Percentiles rank a stretch among this genome's conserved stretches.
Conservation (phyloP, 2,329 filamentous ascomycete genomes). For the Coniella lustricola region DNA sequence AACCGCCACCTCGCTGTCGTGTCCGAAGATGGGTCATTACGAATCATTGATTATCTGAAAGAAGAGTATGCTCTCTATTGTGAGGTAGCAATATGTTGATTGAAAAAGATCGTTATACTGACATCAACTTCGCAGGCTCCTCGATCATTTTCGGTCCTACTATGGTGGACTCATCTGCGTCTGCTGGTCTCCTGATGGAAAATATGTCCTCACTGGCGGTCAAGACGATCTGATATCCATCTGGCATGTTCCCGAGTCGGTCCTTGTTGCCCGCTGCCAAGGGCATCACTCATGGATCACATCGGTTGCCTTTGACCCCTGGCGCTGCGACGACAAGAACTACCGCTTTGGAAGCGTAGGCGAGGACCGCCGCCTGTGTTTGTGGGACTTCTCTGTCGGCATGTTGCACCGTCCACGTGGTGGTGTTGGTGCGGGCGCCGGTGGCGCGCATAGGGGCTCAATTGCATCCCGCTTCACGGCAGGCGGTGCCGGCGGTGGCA, state of each 20-base stretch:
- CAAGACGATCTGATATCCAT: conserved; percentile 96
- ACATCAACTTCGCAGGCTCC: conserved; percentile 46
- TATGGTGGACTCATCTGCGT: conserved; percentile 91
- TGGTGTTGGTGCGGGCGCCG: conserved; percentile 21
- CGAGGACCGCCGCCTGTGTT: conserved; percentile 79
- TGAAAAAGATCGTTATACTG: background rate
- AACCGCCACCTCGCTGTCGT: conserved; percentile 81
- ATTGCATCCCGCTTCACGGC: conserved; percentile 43
- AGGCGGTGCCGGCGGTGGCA: too few relatives aligned
- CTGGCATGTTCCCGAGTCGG: conserved; percentile 79
- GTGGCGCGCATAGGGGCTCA: conserved; percentile 36
- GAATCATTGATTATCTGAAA: conserved; percentile 84
- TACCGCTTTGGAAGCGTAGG: conserved; percentile 96
- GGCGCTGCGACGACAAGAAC: conserved; percentile 91
- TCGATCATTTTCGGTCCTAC: conserved; percentile 83
- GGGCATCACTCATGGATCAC: conserved; percentile 96
- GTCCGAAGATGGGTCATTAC: conserved; percentile 81
- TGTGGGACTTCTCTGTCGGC: conserved; percentile 97
- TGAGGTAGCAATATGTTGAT: background rate
- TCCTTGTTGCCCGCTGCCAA: conserved; percentile 84
- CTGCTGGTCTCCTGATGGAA: conserved; percentile 95
- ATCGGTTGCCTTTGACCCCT: conserved; percentile 88
- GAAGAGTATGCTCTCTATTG: conserved; percentile 62
- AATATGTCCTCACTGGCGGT: conserved; percentile 90
- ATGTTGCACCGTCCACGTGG: conserved; percentile 89